A percentile compares a stretch with the other conserved stretches of the same genome.
Conservation (phyloP, 1,284 basidiomycete genomes). For the Moniliophthora roreri region DNA sequence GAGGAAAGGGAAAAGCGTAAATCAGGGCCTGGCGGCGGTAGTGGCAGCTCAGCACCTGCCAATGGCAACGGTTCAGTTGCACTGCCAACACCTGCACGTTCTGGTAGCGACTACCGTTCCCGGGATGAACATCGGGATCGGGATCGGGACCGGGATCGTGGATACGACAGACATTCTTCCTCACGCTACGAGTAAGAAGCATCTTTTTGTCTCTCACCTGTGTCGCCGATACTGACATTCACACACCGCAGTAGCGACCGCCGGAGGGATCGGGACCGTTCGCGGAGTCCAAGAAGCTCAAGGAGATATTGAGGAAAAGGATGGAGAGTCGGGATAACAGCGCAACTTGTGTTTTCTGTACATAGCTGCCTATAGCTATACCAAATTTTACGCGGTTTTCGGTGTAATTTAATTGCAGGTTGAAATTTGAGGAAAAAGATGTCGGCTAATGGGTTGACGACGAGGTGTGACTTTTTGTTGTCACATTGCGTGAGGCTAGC, state of each 20-base stretch:
- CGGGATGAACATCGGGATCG: constrained; percentile 57
- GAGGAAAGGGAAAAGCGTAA: constrained; percentile 87
- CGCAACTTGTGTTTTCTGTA: not conserved
- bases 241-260: constrained; percentile 54
- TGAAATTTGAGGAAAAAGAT: not conserved
- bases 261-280: constrained; percentile 72
- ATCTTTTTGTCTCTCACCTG: constrained; percentile 27
- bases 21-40: constrained; percentile 40
- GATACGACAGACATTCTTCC: constrained; percentile 67
- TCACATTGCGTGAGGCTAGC: not conserved
- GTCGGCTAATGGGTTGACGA: constrained; percentile 3
- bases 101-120: constrained; percentile 53
- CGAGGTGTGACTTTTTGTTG: not conserved
- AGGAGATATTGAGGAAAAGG: constrained; percentile 72
- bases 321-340: too few species aligned
- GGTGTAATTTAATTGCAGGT: too few species aligned
- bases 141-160: constrained; percentile 65
- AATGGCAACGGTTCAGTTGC: constrained; percentile 25
- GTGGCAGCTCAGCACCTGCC: constrained; percentile 15
- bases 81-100: constrained; percentile 33
- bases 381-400: not conserved
- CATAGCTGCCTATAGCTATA: not conserved
- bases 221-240: constrained; percentile 20
- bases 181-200: constrained; percentile 80
- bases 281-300: constrained; percentile 76